phyloP scores from a whole-genome alignment of 345 rosid species.

The Melaleuca alternifolia region DNA sequence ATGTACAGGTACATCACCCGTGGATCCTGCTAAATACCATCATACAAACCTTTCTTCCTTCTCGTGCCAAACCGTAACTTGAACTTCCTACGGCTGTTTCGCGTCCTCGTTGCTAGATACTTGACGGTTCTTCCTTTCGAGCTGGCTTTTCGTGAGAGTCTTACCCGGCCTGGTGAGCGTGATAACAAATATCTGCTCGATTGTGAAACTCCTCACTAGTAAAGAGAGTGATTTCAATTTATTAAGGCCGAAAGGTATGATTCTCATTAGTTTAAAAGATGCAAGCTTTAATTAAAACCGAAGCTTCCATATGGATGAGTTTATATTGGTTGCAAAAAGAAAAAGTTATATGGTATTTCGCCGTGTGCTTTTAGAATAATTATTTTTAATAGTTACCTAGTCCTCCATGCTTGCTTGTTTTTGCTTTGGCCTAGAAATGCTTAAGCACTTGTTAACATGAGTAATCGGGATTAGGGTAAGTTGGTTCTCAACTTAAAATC shows the following conservation, averaged over 20 bases:
- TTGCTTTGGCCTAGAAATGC: neutral
- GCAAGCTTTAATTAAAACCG: neutral
- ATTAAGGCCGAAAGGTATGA: neutral
- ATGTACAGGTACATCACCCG: neutral
- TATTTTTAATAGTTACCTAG: neutral
- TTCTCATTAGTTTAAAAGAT: neutral
- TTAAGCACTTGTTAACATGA: neutral
- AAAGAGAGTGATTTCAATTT: neutral
- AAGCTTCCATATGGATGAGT: no score
- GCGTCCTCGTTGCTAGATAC: neutral
- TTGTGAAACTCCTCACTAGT: neutral
- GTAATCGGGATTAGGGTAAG: no score
- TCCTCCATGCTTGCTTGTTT: neutral
- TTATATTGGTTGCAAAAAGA: neutral
- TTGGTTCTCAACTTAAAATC: no score
- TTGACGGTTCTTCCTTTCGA: neutral
- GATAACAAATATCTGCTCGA: neutral
- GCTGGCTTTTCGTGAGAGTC: neutral
- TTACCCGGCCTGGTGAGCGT: neutral
- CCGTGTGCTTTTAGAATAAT: neutral
- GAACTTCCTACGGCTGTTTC: neutral
- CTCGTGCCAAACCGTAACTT: neutral
- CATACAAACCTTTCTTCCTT: neutral
- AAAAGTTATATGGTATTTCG: neutral
- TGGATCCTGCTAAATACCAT: neutral